Percentiles rank a stretch among this genome's conserved stretches.
Conservation (phyloP, 1,284 basidiomycete species). For the Lignosus rhinocerotis region DNA sequence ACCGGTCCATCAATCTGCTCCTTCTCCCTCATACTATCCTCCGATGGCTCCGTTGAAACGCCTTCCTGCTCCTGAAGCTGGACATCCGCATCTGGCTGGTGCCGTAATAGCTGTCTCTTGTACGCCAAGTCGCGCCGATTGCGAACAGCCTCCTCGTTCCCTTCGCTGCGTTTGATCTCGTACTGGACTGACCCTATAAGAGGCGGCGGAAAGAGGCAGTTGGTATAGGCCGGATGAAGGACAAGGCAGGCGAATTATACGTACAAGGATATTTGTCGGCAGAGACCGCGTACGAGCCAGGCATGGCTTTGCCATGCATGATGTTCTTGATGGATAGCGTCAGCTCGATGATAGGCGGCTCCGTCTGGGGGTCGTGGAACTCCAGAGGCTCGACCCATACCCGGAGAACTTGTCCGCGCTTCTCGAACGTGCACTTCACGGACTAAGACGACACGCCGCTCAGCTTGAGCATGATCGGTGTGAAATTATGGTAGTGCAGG, state of each 20-base stretch:
- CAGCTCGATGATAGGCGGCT: slow-evolving; percentile 44
- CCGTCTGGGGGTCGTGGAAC: slow-evolving; percentile 40
- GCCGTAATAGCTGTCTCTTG: slow-evolving; percentile 42
- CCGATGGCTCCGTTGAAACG: no score
- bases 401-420: slow-evolving; percentile 45
- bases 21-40: no score
- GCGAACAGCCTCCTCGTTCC: slow-evolving; percentile 36
- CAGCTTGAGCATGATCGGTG: no score
- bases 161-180: slow-evolving; percentile 41
- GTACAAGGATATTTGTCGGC: slow-evolving; percentile 37
- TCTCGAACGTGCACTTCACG: slow-evolving; percentile 61
- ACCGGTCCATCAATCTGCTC: no score
- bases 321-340: slow-evolving; percentile 38
- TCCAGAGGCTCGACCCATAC: slow-evolving; percentile 66
- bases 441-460: slow-evolving; percentile 37
- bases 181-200: slow-evolving; percentile 58
- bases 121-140: slow-evolving; percentile 22
- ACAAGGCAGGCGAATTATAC: slow-evolving; percentile 19
- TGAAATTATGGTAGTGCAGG: not conserved
- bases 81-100: not conserved
- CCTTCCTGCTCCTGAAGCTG: not conserved
- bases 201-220: not conserved
- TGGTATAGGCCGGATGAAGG: not conserved
- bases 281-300: slow-evolving; percentile 33
- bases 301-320: slow-evolving; percentile 35